phyloP scores from a whole-genome alignment of 305 asterid species.

The Rubia tinctorum region DNA sequence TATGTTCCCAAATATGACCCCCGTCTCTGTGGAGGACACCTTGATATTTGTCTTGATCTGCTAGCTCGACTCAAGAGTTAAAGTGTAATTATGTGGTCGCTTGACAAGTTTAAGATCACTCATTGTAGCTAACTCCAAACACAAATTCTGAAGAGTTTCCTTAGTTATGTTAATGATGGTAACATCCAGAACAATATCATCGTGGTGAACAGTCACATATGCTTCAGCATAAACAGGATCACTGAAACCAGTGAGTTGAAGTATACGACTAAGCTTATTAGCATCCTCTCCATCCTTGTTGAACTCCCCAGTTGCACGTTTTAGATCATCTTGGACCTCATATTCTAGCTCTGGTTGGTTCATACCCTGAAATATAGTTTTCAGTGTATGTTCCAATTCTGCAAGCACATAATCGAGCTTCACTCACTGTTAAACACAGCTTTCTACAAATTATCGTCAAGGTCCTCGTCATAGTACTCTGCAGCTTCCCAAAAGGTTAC shows the following conservation, averaged over 20 bases:
- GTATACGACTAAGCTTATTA: slow-evolving; percentile 77
- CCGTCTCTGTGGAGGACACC: slow-evolving; percentile 57
- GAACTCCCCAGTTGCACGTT: slow-evolving; percentile 95
- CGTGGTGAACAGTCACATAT: slow-evolving; percentile 49
- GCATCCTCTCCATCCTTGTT: slow-evolving; percentile 78
- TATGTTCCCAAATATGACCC: slow-evolving; percentile 50
- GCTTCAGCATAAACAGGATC: slow-evolving; percentile 85
- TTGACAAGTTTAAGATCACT: slow-evolving; percentile 57
- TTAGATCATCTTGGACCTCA: slow-evolving; percentile 89
- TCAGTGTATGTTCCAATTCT: too few species aligned
- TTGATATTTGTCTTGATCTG: slow-evolving; percentile 53
- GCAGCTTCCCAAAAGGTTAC: background rate
- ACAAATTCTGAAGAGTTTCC: slow-evolving; percentile 54
- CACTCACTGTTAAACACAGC: too few species aligned
- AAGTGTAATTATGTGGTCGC: slow-evolving; percentile 54
- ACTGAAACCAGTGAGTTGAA: slow-evolving; percentile 89
- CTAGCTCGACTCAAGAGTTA: slow-evolving; percentile 51
- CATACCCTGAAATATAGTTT: too few species aligned
- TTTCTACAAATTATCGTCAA: too few species aligned
- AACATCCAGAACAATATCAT: slow-evolving; percentile 52
- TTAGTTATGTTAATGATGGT: slow-evolving; percentile 50
- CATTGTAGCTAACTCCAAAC: slow-evolving; percentile 55
- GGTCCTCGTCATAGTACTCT: too few species aligned
- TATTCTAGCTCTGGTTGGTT: slow-evolving; percentile 95
- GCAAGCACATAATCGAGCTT: too few species aligned